These are phyloP conservation scores for Debaryomyces maramus DNA, from an alignment of 805 yeast species.

Conservation along the genomic window DNA sequence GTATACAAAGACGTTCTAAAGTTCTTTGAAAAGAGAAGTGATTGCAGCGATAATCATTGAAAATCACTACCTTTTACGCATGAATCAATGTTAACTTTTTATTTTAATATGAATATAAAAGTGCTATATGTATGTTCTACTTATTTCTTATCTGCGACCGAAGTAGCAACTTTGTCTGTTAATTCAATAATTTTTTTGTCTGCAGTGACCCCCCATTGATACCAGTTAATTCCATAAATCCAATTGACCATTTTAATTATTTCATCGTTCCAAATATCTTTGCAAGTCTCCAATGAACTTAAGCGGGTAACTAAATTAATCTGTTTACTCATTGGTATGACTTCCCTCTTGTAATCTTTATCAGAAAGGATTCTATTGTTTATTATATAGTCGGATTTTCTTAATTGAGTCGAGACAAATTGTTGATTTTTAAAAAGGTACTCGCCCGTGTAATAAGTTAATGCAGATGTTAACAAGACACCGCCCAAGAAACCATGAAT, in stretches of 20 bases:
- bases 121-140: too few species aligned
- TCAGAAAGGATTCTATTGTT: conserved; percentile 54
- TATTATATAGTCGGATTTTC: conserved; percentile 49
- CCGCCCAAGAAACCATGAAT: conserved; percentile 49
- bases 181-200: conserved; percentile 32
- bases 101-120: not conserved
- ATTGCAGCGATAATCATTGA: too few species aligned
- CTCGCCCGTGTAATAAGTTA: conserved; percentile 60
- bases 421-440: conserved; percentile 51
- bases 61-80: conserved; percentile 7
- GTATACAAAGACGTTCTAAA: conserved; percentile 52
- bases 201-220: conserved; percentile 37
- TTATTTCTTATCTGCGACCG: conserved; percentile 10
- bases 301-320: conserved; percentile 31
- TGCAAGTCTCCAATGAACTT: conserved; percentile 56
- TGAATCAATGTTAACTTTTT: conserved; percentile 2
- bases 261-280: conserved; percentile 80
- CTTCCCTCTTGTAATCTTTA: conserved; percentile 44
- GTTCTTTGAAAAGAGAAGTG: conserved; percentile 41
- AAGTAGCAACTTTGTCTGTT: conserved; percentile 23
- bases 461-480: conserved; percentile 59
- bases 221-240: conserved; percentile 56
- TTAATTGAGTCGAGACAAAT: conserved; percentile 48
- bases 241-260: conserved; percentile 63
- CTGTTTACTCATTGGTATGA: conserved; percentile 40